Base-by-base conservation (phyloP, 805 yeast species). In the Lachancea mirantina region DNA sequence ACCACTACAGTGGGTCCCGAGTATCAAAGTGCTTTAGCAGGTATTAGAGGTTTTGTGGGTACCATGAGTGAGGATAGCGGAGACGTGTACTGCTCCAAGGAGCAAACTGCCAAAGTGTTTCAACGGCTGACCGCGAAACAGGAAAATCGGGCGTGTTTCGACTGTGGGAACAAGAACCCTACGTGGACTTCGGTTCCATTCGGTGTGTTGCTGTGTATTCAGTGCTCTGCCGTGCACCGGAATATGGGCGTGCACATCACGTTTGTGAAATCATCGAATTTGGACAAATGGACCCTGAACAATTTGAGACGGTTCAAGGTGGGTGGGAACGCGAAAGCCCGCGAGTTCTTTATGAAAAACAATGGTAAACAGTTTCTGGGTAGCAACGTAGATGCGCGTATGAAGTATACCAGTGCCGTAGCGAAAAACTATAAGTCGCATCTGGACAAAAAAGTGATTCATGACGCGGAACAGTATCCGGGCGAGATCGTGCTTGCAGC, bases 171-270 rank as follows among this genome's bases (percentile, higher is more conserved):
- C 48, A 85, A 83, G 55, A 88, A 88, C 57, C 97, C 98, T 22
- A 85, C 97, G 0, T 92, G 98, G 98, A 84, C 98, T 3, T 89
- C 97, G 9, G 87, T 89, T 35, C 95, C 97, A 9, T 89, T 84
- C 60, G 98, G 96, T 35, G 83, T 88, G 32, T 73, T 88, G 56
- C 64, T 92, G 38, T 92, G 98, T 65, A 70, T 88, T 40, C 95
- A 92, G 58, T 92, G 98, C 60, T 83, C 95, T 34, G 88, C 97
- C 3, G 85, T 82, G 32, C 98, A 92, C 65, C 76, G 98, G 60
- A 87, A 87, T 58, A 62, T 92, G 62, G 98, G 98, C 39, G 96
- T 88, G 23, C 98, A 92, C 58, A 79, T 92, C 50, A 76, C 96
- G 23, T 92, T 92, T 65, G 97, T 92, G 38, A 84, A 87, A 57